Conservation (phyloP, 345 rosid genomes). For the Gossypium bickii region DNA sequence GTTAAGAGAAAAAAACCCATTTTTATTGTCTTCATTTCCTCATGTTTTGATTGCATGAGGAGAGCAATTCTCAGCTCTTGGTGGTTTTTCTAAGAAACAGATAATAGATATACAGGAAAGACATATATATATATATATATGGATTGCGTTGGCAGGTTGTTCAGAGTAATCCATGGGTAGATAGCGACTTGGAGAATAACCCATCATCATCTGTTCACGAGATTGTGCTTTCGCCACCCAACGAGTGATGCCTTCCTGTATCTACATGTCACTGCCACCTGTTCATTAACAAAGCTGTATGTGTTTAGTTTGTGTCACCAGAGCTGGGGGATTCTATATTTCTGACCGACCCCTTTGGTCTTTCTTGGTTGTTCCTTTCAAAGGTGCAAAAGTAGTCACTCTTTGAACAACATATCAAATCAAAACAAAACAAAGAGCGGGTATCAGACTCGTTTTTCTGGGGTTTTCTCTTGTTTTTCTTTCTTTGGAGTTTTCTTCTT, state of each 20-base stretch:
- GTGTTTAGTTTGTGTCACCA: slow-evolving; percentile 37
- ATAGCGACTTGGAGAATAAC: slow-evolving; percentile 72
- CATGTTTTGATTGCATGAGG: slow-evolving; percentile 32
- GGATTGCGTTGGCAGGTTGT: slow-evolving; percentile 34
- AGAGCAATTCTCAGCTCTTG: slow-evolving; percentile 10
- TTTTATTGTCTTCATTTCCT: slow-evolving; percentile 25
- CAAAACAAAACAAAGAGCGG: slow-evolving; percentile 15
- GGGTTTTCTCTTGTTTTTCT: slow-evolving; percentile 26
- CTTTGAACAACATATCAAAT: slow-evolving; percentile 12
- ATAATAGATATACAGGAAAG: slow-evolving; percentile 18
- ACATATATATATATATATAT: slow-evolving; percentile 32
- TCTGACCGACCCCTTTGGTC: slow-evolving; percentile 15
- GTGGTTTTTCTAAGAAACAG: slow-evolving; percentile 12
- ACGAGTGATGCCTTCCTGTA: slow-evolving; percentile 61
- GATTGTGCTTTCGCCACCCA: slow-evolving; percentile 55
- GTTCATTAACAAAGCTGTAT: slow-evolving; percentile 25
- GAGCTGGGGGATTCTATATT: slow-evolving; percentile 40
- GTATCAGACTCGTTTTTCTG: slow-evolving; percentile 6
- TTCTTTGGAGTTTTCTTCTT: slow-evolving; percentile 38
- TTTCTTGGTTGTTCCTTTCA: slow-evolving; percentile 27
- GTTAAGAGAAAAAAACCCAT: slow-evolving; percentile 21
- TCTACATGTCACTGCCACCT: slow-evolving; percentile 45
- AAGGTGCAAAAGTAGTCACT: slow-evolving; percentile 21
- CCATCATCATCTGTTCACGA: slow-evolving; percentile 66
- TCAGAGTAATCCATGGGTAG: slow-evolving; percentile 50